These are phyloP conservation scores for Urtica urens DNA, from an alignment of 306 rosid species.

Conservation along the genomic window DNA sequence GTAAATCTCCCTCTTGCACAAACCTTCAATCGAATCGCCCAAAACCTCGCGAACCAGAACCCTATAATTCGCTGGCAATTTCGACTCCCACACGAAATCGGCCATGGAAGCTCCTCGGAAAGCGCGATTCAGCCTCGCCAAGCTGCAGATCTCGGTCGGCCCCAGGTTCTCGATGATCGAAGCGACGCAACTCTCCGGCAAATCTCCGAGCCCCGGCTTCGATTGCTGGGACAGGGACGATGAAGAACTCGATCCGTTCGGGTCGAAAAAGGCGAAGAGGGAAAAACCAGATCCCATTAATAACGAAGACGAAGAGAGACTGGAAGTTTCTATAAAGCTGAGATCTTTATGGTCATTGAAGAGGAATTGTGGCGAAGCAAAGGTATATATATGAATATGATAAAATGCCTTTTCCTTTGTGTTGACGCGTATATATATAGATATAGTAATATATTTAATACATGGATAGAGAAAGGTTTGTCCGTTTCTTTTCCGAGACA, in stretches of 20 bases:
- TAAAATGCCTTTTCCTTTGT: background rate
- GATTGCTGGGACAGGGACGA: conserved; percentile 12
- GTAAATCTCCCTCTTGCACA: conserved; percentile 58
- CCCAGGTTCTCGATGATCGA: conserved; percentile 44
- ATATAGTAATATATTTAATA: too few species aligned
- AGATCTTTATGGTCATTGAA: background rate
- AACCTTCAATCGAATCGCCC: conserved; percentile 22
- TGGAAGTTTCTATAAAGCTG: background rate
- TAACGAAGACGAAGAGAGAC: background rate
- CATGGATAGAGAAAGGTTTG: conserved; percentile 10
- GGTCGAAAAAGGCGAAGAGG: conserved; percentile 10
- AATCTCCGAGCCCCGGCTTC: conserved; percentile 43
- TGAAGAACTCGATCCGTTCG: background rate
- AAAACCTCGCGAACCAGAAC: conserved; percentile 29
- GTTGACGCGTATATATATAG: conserved; percentile 2
- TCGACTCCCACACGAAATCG: conserved; percentile 87
- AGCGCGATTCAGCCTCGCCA: conserved; percentile 59
- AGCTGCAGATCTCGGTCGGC: conserved; percentile 68
- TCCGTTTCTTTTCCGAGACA: conserved; percentile 27
- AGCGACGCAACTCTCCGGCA: conserved; percentile 78
- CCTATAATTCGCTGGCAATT: conserved; percentile 55
- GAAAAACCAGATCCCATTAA: conserved; percentile 38
- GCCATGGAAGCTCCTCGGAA: conserved; percentile 79
- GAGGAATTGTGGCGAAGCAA: background rate
- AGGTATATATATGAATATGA: conserved; percentile 2